Evolutionary conservation across 1,139 yeast genomes (phyloP).

Genomic region (Barnettozyma hawaiiensis): DNA sequence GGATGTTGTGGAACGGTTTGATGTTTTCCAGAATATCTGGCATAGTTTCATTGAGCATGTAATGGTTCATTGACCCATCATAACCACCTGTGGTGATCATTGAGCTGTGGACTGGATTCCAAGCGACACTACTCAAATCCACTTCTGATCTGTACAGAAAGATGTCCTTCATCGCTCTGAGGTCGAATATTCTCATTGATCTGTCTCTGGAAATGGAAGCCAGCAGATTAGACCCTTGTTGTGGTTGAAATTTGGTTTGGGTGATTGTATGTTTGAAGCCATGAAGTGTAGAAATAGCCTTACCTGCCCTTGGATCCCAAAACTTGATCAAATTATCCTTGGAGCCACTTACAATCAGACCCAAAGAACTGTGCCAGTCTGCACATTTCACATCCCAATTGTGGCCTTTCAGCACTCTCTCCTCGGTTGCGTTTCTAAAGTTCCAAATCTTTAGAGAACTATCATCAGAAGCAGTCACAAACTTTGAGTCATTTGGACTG

Average conservation of each 20-base stretch:
- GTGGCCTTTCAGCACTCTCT: conserved; percentile 77
- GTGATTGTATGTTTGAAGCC: conserved; percentile 93
- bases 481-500: conserved; percentile 85
- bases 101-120: conserved; percentile 90
- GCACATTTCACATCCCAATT: conserved; percentile 98
- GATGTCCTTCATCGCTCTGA: conserved; percentile 76
- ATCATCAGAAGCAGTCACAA: conserved; percentile 90
- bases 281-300: conserved; percentile 72
- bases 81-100: conserved; percentile 82
- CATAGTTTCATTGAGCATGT: conserved; percentile 46
- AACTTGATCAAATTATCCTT: conserved; percentile 88
- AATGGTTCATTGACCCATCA: conserved; percentile 83
- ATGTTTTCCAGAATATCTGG: conserved; percentile 29
- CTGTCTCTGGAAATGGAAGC: conserved; percentile 89
- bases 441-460: conserved; percentile 89
- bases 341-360: conserved; percentile 81
- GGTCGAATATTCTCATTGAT: conserved; percentile 81
- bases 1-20: conserved; percentile 61
- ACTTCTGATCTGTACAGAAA: conserved; percentile 73
- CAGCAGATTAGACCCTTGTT: conserved; percentile 45
- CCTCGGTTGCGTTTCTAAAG: conserved; percentile 85
- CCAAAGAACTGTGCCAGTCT: conserved; percentile 92
- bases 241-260: conserved; percentile 68
- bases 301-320: conserved; percentile 89
- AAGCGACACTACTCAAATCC: conserved; percentile 78